phyloP scores from a whole-genome alignment of 495 filamentous ascomycete genomes.

The Xylaria flabelliformis region DNA sequence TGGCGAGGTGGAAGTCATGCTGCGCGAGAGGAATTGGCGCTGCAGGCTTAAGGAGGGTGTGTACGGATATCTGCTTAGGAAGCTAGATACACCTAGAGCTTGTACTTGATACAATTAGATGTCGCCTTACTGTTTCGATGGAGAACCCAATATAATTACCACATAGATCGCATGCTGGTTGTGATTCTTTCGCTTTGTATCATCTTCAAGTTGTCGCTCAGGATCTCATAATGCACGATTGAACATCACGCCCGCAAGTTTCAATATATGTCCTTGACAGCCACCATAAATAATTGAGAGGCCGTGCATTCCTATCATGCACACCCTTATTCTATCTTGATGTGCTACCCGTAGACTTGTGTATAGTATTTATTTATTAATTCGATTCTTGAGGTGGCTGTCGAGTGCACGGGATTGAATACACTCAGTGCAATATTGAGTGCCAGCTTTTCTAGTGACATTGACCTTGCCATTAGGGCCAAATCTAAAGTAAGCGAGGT shows the following conservation, averaged over 20 bases:
- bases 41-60: constrained; percentile 47
- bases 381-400: not conserved
- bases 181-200: not conserved
- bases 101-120: not conserved
- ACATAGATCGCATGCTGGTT: not conserved
- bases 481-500: no score
- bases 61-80: not conserved
- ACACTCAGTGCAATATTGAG: no score
- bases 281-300: no score
- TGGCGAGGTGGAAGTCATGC: constrained; percentile 69
- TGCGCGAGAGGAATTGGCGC: constrained; percentile 57
- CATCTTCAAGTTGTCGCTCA: not conserved
- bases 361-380: not conserved
- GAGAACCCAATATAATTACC: not conserved
- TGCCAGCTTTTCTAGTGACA: no score
- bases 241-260: not conserved
- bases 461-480: no score
- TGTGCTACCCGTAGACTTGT: not conserved
- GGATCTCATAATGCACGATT: not conserved
- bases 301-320: no score
- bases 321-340: not conserved
- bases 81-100: not conserved
- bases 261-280: no score
- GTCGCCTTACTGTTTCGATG: not conserved
- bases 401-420: no score